A percentile compares a stretch with the other conserved stretches of the same genome.
These are phyloP conservation scores for Eutrema japonicum DNA, from an alignment of 345 rosid genomes.

Conservation along the genomic window DNA sequence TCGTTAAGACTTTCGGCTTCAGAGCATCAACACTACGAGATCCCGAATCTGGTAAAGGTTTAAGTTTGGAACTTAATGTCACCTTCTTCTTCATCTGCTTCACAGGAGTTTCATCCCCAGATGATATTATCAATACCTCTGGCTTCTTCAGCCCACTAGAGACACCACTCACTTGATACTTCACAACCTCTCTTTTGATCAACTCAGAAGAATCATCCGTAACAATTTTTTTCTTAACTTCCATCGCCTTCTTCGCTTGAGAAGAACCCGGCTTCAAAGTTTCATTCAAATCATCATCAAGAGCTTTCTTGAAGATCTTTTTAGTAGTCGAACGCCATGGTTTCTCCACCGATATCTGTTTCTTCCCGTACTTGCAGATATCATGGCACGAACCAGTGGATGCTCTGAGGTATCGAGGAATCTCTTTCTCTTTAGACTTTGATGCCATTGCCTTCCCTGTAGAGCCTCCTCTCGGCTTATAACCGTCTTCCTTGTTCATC, in stretches of 20 bases:
- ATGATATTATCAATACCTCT: constrained; percentile 24
- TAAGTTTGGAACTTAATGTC: constrained; percentile 30
- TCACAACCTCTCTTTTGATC: constrained; percentile 41
- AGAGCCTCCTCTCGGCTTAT: constrained; percentile 46
- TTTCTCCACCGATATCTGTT: constrained; percentile 53
- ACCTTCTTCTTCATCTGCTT: constrained; percentile 39
- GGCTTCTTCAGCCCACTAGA: constrained; percentile 31
- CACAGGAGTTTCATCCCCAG: constrained; percentile 37
- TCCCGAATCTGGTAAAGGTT: constrained; percentile 39
- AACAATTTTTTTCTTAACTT: constrained; percentile 35
- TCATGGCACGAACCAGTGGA: constrained; percentile 95
- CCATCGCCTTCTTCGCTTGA: constrained; percentile 37
- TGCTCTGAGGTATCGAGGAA: constrained; percentile 77
- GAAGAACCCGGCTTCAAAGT: constrained; percentile 35
- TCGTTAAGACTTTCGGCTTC: constrained; percentile 40
- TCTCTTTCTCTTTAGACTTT: constrained; percentile 47
- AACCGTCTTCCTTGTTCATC: constrained; percentile 28
- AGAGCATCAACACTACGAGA: constrained; percentile 24
- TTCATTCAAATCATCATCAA: constrained; percentile 44
- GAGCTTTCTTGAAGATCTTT: constrained; percentile 48
- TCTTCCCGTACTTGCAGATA: constrained; percentile 80
- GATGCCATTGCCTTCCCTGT: constrained; percentile 44
- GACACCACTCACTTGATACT: constrained; percentile 19
- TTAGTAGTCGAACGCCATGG: constrained; percentile 49
- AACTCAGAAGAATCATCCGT: constrained; percentile 39